Conservation (phyloP, 441 rosid genomes). For the Arabidopsis lyrata region DNA sequence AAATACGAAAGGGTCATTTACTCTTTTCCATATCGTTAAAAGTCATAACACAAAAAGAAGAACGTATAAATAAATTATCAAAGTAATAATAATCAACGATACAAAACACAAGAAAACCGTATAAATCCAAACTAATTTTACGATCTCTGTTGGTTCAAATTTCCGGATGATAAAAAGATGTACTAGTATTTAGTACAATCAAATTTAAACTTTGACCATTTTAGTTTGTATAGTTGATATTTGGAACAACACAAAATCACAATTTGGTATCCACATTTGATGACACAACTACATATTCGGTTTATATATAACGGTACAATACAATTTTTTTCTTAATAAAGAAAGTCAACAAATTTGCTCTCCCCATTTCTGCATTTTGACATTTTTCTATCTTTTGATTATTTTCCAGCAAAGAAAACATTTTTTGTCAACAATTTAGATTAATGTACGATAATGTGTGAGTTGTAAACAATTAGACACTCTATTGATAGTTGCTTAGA, state of each 20-base stretch:
- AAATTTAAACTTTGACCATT: background rate
- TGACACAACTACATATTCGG: too few species aligned
- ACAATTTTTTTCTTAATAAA: too few species aligned
- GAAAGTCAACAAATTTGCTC: too few species aligned
- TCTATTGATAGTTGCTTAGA: too few species aligned
- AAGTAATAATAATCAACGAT: constrained; percentile 15
- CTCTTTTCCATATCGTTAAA: constrained; percentile 25
- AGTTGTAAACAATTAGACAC: too few species aligned
- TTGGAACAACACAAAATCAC: background rate
- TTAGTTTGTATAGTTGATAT: background rate
- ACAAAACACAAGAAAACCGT: constrained; percentile 1
- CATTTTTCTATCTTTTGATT: too few species aligned
- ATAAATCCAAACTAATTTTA: background rate
- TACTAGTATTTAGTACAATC: background rate
- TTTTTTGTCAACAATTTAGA: too few species aligned
- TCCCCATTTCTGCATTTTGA: too few species aligned
- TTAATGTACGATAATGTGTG: too few species aligned
- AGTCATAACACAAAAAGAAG: background rate
- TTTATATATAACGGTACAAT: too few species aligned
- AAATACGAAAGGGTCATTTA: constrained; percentile 21
- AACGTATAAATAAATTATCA: background rate
- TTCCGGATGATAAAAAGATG: background rate
- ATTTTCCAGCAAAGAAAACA: too few species aligned
- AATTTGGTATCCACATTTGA: background rate
- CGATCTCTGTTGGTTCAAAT: background rate